Evolutionary conservation across 2,329 filamentous ascomycete genomes (phyloP), one percentile per base, ranked within the genome.

Genomic region (Penicillium corylophilum): DNA sequence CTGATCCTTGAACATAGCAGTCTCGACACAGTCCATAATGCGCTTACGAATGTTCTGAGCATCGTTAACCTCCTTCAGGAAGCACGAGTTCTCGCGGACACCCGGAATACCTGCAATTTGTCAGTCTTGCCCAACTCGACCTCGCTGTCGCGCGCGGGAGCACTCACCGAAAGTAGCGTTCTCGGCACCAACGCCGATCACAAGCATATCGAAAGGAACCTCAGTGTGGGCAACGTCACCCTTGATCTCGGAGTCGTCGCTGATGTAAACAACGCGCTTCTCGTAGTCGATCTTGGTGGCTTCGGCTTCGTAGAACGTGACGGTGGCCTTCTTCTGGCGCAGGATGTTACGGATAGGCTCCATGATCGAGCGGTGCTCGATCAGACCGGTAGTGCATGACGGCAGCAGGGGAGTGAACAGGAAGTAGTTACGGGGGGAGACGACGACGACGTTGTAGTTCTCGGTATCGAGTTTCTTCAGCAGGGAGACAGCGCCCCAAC

Each of bases 11-110:
- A 99, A 96, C 56, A 90, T 93, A 46, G 94, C 94, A 31, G 93
- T 96, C 79, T 99, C 94, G 64, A 96, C 92, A 73, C 94, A 99
- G 79, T 99, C 94, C 94, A 99, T 99, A 76, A 99, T 96, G 76
- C 90, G 91, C 82, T 93, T 96, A 70, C 94, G 90, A 71, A 99
- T 99, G 69, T 85, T 84, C 77, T 99, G 94, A 51, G 94, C 94
- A 73, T 99, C 95, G 61, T 83, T 85, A 69, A 99, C 96, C 78
- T 99, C 95, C 82, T 99, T 99, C 71, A 99, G 78, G 83, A 99
- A 99, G 79, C 92, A 96, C 64, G 90, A 93, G 80, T 99, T 79
- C 77, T 99, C 94, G 63, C 85, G 86, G 50, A 99, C 94, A 73
- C 94, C 94, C 49, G 90, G 91, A 67, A 99, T 97, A 65, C 83